A percentile compares a stretch with the other conserved stretches of the same genome.
These are phyloP conservation scores for Mikania micrantha DNA, from an alignment of 129 eudicot species.

Conservation along the genomic window DNA sequence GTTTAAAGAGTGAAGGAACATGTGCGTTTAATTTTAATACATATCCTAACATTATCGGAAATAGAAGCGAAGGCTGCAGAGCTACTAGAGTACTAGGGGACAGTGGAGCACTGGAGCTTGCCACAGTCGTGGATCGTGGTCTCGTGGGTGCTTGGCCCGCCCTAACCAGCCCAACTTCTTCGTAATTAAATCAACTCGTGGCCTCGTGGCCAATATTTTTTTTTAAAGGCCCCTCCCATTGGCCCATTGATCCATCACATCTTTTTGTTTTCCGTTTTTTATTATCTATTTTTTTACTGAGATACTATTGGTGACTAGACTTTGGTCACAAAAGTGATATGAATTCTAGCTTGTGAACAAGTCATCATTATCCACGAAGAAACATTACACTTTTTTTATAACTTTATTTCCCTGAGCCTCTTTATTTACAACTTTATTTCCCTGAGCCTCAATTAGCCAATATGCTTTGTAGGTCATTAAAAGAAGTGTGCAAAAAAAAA, in stretches of 20 bases:
- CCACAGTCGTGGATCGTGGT: no score
- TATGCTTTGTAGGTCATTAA: neutral
- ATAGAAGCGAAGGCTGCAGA: neutral
- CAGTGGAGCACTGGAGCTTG: no score
- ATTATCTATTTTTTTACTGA: neutral
- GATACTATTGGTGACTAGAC: neutral
- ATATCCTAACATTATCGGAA: neutral
- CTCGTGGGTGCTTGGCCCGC: neutral
- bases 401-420: neutral
- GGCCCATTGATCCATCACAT: neutral
- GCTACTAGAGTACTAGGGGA: no score
- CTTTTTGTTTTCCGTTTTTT: neutral
- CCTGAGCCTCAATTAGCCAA: neutral
- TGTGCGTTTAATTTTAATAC: neutral
- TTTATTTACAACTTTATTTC: no score
- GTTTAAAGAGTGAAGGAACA: neutral
- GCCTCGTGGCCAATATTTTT: neutral
- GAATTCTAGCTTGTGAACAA: neutral
- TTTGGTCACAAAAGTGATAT: conserved; percentile 6
- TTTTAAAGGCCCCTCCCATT: neutral
- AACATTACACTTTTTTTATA: neutral
- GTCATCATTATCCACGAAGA: neutral
- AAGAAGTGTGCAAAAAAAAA: no score
- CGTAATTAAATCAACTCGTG: neutral
- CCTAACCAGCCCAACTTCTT: conserved; percentile 3